Base-by-base conservation (phyloP, 192 early-diverging fungal genomes). In the Glomus cerebriforme region DNA sequence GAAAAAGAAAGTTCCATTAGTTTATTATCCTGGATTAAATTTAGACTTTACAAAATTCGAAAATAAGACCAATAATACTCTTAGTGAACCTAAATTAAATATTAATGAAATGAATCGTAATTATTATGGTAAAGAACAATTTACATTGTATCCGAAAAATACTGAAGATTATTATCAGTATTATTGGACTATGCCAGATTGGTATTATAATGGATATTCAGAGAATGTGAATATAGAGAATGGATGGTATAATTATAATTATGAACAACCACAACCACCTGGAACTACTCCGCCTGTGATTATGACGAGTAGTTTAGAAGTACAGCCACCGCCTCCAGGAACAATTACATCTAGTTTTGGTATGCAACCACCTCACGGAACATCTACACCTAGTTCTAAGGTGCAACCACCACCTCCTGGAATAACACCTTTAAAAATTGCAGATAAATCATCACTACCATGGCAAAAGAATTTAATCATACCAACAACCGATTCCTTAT, bases 21-120 rank as follows among this genome's bases (percentile, higher is more conserved):
- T 73, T 17, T 27, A 73, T 9, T 73, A 73, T 73, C 72, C 72
- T 8, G 72, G 47, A 7, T 58, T 73, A 58, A 32, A 73, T 34
- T 73, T 29, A 59, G 49, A 73, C n/a, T 64, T 63, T 17, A 15
- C 24, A 35, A 59, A 47, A 34, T 60, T 47, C 27, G 31, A 54
- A 15, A 32, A 19, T 17, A 74, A n/a, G 24, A 24, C 45, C 24
- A 59, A 54, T 17, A 6, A 8, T 1, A 32, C 34, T 22, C 13
- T 27, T 75, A 60, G 15, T 60, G 34, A 26, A 13, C 34, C 43
- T 6, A 75, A 59, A 24, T 7, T 27, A 19, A 22, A 62, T 27
- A 24, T 13, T 62, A 19, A 60, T 60, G 9, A 60, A 5, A 62
- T 7, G 8, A 27, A 62, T 24, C 7, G 9, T 12, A 29, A 31